Base-by-base conservation (phyloP, 441 rosid species). In the Gossypium trilobum region DNA sequence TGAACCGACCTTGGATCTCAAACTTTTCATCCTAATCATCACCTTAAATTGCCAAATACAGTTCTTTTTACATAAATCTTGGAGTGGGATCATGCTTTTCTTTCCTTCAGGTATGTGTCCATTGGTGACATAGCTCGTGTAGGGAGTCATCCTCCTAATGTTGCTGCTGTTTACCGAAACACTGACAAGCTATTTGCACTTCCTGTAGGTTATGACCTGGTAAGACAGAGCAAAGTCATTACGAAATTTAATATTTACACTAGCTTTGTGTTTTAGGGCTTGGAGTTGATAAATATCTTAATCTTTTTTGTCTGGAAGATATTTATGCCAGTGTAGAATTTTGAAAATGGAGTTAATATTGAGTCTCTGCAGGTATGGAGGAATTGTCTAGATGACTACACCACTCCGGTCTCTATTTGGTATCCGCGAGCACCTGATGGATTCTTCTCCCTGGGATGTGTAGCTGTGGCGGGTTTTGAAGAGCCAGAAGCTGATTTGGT, bases 341-440 rank as follows among this genome's bases (percentile, higher is more conserved):
- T 10, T 16, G 16, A 63, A 69, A 25, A 14, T 68, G 23, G 73
- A 65, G 56, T 66, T 23, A 6, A 23, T 51, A 68, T 50, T 10
- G 42, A 27, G 25, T 51, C 39, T 52, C 46, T 54, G 58, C 85
- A 95, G 97, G 97, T 89, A 10, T 95, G 99, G 99, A 91, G 99
- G 82, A 93, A 93, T 81, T 95, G 97, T 73, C 39, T 64, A 57
- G 98, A 89, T 56, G 96, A 95, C 81, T 95, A 92, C 82, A 74
- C 75, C 27, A 59, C 57, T 72, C 87, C 90, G 13, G 85, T 95
- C 62, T 90, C 99, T 2, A 87, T 92, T 68, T 95, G 99, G 99
- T 93, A 81, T 77, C 98, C 99, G 16, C 86, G 98, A 62, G 92
- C 99, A 25, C 96, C 98, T 0, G 96, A 89, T 52, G 99, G 98